Evolutionary conservation across 139 green algal genomes (phyloP).

Genomic region (Bryopsis sp.): DNA sequence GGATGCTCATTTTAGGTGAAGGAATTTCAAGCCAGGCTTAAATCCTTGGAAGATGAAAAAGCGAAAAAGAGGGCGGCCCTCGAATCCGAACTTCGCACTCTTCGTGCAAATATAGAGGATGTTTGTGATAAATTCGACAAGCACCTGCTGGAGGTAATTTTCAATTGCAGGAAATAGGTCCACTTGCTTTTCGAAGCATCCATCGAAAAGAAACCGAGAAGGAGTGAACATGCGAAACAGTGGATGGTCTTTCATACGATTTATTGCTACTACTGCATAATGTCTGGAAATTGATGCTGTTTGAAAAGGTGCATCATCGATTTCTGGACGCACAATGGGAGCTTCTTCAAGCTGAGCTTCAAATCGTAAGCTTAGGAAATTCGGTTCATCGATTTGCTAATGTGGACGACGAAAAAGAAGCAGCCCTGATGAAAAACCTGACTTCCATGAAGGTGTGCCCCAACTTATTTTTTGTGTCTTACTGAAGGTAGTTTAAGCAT

Average conservation of each 20-base stretch:
- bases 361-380: conserved; percentile 22
- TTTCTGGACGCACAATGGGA: not conserved
- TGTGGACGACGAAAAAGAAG: not conserved
- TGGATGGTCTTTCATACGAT: no score
- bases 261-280: no score
- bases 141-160: no score
- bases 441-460: not conserved
- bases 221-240: no score
- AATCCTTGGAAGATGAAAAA: conserved; percentile 30
- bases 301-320: conserved; percentile 18
- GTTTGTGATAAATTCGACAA: conserved; percentile 24
- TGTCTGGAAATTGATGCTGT: no score
- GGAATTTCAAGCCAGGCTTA: conserved; percentile 26
- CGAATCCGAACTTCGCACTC: conserved; percentile 31
- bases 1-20: conserved; percentile 18
- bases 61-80: conserved; percentile 23
- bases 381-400: not conserved
- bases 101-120: conserved; percentile 16
- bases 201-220: no score
- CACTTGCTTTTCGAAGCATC: no score
- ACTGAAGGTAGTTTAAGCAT: not conserved
- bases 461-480: not conserved
- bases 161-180: no score
- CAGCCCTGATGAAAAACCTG: not conserved
- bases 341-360: not conserved